Evolutionary conservation across 495 filamentous ascomycete species (phyloP).

Genomic region (Aspergillus saccharolyticus): DNA sequence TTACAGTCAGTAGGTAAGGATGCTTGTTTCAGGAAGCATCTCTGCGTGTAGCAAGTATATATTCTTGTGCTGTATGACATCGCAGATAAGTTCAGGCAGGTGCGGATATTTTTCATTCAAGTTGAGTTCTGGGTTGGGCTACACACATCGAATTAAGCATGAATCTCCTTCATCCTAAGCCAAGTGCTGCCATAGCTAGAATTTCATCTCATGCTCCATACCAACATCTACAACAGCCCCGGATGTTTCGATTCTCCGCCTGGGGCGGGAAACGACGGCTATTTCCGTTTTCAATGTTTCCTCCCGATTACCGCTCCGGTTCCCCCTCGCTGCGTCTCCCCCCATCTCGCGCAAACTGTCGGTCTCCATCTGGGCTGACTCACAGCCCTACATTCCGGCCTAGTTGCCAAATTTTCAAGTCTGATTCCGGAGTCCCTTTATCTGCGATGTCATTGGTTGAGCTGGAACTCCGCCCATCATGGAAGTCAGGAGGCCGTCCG

Average conservation of each 20-base stretch:
- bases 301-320: slow-evolving; percentile 1
- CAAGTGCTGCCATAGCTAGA: no score
- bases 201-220: no score
- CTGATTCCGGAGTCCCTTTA: background rate
- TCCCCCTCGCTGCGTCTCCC: slow-evolving; percentile 11
- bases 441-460: slow-evolving; percentile 22
- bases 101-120: no score
- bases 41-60: no score
- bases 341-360: background rate
- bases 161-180: no score
- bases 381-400: background rate
- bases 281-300: slow-evolving; percentile 12
- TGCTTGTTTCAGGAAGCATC: no score
- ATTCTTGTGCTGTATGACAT: no score
- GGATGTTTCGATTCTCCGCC: slow-evolving; percentile 12
- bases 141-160: no score
- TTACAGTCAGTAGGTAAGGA: no score
- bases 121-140: no score
- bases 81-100: no score
- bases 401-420: background rate
- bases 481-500: slow-evolving; percentile 34
- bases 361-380: background rate
- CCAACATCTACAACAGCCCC: background rate
- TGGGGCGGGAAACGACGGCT: slow-evolving; percentile 19
- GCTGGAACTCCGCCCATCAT: slow-evolving; percentile 21